phyloP scores from a whole-genome alignment of 495 filamentous ascomycete genomes.

The Lepraria neglecta region DNA sequence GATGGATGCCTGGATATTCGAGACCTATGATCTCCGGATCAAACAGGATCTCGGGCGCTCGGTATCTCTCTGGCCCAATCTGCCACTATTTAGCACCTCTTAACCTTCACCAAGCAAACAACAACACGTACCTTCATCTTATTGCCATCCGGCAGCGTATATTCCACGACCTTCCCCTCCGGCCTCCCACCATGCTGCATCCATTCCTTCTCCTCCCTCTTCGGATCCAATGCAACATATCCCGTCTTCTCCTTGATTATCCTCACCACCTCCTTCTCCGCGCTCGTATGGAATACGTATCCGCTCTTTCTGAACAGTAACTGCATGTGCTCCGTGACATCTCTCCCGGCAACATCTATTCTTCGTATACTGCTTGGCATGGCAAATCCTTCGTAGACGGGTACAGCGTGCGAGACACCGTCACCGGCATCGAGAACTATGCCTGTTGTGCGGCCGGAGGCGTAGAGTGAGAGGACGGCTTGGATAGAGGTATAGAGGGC shows the following conservation, averaged over 20 bases:
- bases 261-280: slow-evolving; percentile 95
- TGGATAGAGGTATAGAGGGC: slow-evolving; percentile 96
- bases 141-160: slow-evolving; percentile 85
- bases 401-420: slow-evolving; percentile 94
- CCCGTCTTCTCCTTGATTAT: slow-evolving; percentile 92
- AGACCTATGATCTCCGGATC: slow-evolving; percentile 94
- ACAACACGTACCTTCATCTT: slow-evolving; percentile 65
- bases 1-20: slow-evolving; percentile 94
- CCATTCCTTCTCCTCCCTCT: slow-evolving; percentile 96
- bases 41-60: slow-evolving; percentile 95
- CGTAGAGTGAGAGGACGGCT: slow-evolving; percentile 92
- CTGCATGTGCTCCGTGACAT: slow-evolving; percentile 95
- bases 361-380: slow-evolving; percentile 89
- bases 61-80: slow-evolving; percentile 87
- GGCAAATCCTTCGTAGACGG: slow-evolving; percentile 96
- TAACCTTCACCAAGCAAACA: not conserved
- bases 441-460: slow-evolving; percentile 91
- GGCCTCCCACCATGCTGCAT: slow-evolving; percentile 52
- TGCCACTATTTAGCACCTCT: slow-evolving; percentile 29
- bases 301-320: slow-evolving; percentile 85
- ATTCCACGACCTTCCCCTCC: slow-evolving; percentile 71
- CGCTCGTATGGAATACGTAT: slow-evolving; percentile 92
- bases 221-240: slow-evolving; percentile 89
- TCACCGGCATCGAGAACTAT: slow-evolving; percentile 94
- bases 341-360: slow-evolving; percentile 96